These are phyloP conservation scores for Rhizopogon vulgaris DNA, from an alignment of 768 basidiomycete genomes.

Conservation along the genomic window DNA sequence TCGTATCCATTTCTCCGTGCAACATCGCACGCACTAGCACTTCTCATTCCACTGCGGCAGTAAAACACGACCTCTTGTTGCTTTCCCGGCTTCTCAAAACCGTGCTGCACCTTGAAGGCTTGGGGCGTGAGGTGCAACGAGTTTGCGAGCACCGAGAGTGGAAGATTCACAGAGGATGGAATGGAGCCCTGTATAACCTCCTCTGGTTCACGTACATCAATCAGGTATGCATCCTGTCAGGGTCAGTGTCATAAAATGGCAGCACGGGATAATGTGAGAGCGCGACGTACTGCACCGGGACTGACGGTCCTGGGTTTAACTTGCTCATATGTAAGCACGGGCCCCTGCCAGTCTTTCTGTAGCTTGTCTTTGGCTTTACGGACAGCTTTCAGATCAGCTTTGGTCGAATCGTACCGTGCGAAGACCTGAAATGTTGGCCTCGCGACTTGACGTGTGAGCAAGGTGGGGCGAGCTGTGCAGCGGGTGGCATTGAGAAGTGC, in stretches of 20 bases:
- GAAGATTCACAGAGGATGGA: slow-evolving; percentile 86
- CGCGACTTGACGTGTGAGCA: slow-evolving; percentile 3
- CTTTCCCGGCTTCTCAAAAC: slow-evolving; percentile 68
- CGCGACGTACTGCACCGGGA: slow-evolving; percentile 52
- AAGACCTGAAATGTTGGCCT: slow-evolving; percentile 11
- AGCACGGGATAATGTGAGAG: slow-evolving; percentile 3
- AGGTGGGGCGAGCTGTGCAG: slow-evolving; percentile 5
- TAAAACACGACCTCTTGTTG: slow-evolving; percentile 82
- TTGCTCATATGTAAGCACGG: slow-evolving; percentile 69
- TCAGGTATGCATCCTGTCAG: slow-evolving; percentile 58
- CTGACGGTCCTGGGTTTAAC: slow-evolving; percentile 74
- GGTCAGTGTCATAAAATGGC: slow-evolving; percentile 8
- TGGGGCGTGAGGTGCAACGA: slow-evolving; percentile 53
- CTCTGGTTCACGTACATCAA: slow-evolving; percentile 91
- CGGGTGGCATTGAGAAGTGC: slow-evolving; percentile 11
- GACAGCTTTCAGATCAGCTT: slow-evolving; percentile 23
- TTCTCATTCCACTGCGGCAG: slow-evolving; percentile 84
- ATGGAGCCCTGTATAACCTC: slow-evolving; percentile 91
- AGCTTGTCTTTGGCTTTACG: slow-evolving; percentile 27
- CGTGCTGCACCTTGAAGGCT: slow-evolving; percentile 56
- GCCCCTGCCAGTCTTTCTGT: slow-evolving; percentile 73
- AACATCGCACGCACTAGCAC: slow-evolving; percentile 74
- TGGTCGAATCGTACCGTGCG: slow-evolving; percentile 31
- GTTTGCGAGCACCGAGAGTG: slow-evolving; percentile 68
- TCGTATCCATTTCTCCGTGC: slow-evolving; percentile 77